phyloP scores from a whole-genome alignment of 208 protist species.

The Acanthamoeba rhysodes region DNA sequence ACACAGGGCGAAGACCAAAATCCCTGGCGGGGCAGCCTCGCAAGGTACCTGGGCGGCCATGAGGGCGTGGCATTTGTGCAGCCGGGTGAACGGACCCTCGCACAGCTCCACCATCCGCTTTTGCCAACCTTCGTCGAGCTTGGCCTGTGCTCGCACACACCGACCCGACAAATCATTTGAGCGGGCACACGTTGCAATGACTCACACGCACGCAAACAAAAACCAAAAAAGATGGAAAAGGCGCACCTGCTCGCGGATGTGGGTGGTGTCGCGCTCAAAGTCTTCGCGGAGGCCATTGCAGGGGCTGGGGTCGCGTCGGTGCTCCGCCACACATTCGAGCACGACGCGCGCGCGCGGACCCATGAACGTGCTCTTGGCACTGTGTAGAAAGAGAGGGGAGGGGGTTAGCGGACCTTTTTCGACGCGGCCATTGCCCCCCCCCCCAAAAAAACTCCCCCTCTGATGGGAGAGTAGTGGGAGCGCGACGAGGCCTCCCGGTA shows the following conservation, averaged over 20 bases:
- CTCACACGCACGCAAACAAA: background rate
- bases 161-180: no score
- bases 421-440: no score
- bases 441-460: no score
- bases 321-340: background rate
- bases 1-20: no score
- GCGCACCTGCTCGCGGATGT: background rate
- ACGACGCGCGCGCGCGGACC: background rate
- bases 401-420: background rate
- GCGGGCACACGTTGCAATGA: background rate
- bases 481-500: background rate
- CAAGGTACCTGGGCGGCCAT: background rate
- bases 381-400: background rate
- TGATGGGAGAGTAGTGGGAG: background rate
- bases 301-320: background rate
- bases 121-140: conserved; percentile 2
- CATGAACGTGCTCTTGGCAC: background rate
- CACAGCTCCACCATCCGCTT: background rate
- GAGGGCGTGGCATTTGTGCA: background rate
- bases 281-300: background rate
- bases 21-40: no score
- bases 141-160: background rate
- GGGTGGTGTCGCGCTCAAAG: conserved; percentile 4
- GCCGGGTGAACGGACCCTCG: background rate
- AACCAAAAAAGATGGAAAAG: background rate